Evolutionary conservation across 495 filamentous ascomycete species (phyloP).

Genomic region (Xylaria curta): DNA sequence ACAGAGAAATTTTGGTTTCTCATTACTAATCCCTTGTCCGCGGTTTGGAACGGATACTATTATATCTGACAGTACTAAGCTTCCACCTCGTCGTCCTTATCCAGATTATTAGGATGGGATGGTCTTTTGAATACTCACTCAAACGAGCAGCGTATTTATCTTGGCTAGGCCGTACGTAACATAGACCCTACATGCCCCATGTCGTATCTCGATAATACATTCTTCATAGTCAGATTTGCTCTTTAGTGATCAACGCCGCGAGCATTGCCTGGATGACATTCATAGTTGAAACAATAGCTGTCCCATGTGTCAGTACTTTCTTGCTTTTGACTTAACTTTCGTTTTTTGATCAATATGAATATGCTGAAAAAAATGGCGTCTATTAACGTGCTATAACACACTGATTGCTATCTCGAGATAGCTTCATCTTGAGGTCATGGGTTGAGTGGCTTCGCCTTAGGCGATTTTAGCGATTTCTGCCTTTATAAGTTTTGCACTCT

Average conservation of each 20-base stretch:
- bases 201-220: background rate
- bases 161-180: background rate
- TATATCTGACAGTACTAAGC: background rate
- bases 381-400: no score
- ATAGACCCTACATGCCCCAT: background rate
- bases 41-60: background rate
- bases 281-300: background rate
- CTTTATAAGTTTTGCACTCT: no score
- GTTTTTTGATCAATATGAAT: background rate
- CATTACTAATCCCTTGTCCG: background rate
- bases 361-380: no score
- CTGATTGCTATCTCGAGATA: no score
- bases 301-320: background rate
- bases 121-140: background rate
- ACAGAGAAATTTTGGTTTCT: background rate
- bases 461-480: no score
- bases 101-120: background rate
- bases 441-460: no score
- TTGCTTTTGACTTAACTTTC: background rate
- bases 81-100: background rate
- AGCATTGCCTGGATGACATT: background rate
- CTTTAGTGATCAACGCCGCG: background rate
- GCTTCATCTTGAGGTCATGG: no score
- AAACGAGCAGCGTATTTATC: background rate
- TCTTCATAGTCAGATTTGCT: background rate